Percentiles rank a stretch among this genome's conserved stretches.
Conservation (phyloP, 306 rosid genomes). For the Quercus mongolica region DNA sequence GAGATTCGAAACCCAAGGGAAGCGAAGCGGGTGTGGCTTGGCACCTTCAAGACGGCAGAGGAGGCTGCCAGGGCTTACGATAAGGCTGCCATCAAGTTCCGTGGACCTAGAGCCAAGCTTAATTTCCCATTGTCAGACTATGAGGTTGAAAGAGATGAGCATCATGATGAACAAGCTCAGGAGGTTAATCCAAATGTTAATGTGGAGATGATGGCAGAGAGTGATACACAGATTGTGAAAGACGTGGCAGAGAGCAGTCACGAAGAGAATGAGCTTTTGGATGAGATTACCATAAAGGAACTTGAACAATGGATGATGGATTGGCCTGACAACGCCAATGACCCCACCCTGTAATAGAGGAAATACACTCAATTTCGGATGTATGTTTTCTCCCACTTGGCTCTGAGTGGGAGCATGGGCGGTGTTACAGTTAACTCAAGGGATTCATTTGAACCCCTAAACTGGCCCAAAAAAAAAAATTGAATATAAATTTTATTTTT, state of each 20-base stretch:
- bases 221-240: neutral
- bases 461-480: too few relatives aligned
- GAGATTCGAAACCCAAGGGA: constrained; percentile 28
- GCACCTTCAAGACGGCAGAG: constrained; percentile 56
- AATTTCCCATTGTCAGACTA: constrained; percentile 35
- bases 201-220: neutral
- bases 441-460: too few relatives aligned
- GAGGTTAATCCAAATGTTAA: neutral
- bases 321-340: too few relatives aligned
- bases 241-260: neutral
- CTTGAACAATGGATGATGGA: too few relatives aligned
- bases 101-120: constrained; percentile 38
- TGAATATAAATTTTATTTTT: too few relatives aligned
- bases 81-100: constrained; percentile 49
- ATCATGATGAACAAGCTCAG: neutral
- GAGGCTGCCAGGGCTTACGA: constrained; percentile 66
- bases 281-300: too few relatives aligned
- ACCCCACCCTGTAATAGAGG: too few relatives aligned
- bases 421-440: too few relatives aligned
- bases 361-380: too few relatives aligned
- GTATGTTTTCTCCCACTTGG: too few relatives aligned
- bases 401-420: too few relatives aligned
- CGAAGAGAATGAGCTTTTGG: neutral
- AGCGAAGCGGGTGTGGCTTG: constrained; percentile 47
- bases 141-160: neutral